These are phyloP conservation scores for Xanthoconium stramineum DNA, from an alignment of 768 basidiomycete genomes.

Conservation along the genomic window DNA sequence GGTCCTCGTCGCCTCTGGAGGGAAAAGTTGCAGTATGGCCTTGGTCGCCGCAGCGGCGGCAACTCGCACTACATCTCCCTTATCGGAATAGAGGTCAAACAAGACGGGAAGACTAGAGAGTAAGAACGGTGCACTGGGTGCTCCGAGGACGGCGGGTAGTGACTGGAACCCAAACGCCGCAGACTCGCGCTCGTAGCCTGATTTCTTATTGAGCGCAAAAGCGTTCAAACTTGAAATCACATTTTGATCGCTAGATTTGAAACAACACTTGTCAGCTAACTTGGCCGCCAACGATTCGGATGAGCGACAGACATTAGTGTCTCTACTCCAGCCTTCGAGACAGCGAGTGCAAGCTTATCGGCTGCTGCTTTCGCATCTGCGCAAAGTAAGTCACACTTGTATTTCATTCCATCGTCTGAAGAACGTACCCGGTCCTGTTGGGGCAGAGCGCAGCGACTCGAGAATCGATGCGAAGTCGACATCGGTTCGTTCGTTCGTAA, in stretches of 20 bases:
- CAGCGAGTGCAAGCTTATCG: slow-evolving; percentile 72
- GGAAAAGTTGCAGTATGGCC: slow-evolving; percentile 77
- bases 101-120: slow-evolving; percentile 73
- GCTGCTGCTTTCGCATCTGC: slow-evolving; percentile 85
- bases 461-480: slow-evolving; percentile 42
- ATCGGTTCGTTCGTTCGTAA: slow-evolving; percentile 42
- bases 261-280: slow-evolving; percentile 15
- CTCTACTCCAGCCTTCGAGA: slow-evolving; percentile 60
- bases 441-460: slow-evolving; percentile 52
- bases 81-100: slow-evolving; percentile 87
- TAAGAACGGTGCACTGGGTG: slow-evolving; percentile 67
- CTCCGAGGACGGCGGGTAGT: slow-evolving; percentile 65
- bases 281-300: slow-evolving; percentile 1
- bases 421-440: slow-evolving; percentile 56
- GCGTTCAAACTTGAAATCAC: slow-evolving; percentile 62
- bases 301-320: slow-evolving; percentile 50
- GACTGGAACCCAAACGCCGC: slow-evolving; percentile 80
- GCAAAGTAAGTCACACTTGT: slow-evolving; percentile 4
- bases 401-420: background rate
- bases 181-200: slow-evolving; percentile 85
- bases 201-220: slow-evolving; percentile 82
- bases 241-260: slow-evolving; percentile 48
- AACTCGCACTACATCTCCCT: slow-evolving; percentile 84
- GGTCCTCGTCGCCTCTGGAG: slow-evolving; percentile 73
- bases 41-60: slow-evolving; percentile 82